Evolutionary conservation across 768 basidiomycete genomes (phyloP).

Genomic region (Arthromyces matolae): DNA sequence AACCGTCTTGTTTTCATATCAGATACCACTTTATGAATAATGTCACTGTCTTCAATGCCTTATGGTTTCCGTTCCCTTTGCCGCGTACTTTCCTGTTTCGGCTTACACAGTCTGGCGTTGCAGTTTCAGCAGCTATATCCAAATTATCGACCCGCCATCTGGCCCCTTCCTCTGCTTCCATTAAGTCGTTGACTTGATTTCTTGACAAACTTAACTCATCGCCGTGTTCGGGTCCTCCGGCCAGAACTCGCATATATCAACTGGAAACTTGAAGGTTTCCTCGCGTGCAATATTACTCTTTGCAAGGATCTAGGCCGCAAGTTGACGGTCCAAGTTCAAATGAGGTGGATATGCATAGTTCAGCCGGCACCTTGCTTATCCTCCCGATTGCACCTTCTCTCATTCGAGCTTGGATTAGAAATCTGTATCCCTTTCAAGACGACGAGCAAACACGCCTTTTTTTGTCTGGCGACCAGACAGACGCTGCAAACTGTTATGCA

Average conservation of each 20-base stretch:
- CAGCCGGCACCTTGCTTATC: neutral
- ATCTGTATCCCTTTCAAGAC: neutral
- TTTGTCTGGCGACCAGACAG: neutral
- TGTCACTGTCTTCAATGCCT: neutral
- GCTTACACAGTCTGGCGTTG: neutral
- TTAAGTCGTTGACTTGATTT: too few relatives aligned
- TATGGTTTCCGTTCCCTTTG: neutral
- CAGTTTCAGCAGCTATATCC: too few relatives aligned
- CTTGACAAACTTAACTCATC: too few relatives aligned
- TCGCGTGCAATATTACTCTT: too few relatives aligned
- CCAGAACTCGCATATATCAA: too few relatives aligned
- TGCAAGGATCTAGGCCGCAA: too few relatives aligned
- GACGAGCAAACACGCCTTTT: neutral
- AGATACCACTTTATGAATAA: neutral
- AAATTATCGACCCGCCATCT: neutral
- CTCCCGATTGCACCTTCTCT: neutral
- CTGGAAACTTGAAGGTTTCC: too few relatives aligned
- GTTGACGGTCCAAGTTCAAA: neutral
- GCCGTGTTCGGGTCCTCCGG: too few relatives aligned
- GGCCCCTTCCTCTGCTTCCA: too few relatives aligned
- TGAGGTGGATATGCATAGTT: neutral
- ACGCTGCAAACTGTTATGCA: neutral
- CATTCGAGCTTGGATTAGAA: neutral
- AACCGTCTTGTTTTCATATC: neutral
- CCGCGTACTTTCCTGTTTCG: conserved; percentile 3